These are phyloP conservation scores for Colletotrichum nymphaeae DNA, from an alignment of 2,329 filamentous ascomycete genomes.

Conservation along the genomic window DNA sequence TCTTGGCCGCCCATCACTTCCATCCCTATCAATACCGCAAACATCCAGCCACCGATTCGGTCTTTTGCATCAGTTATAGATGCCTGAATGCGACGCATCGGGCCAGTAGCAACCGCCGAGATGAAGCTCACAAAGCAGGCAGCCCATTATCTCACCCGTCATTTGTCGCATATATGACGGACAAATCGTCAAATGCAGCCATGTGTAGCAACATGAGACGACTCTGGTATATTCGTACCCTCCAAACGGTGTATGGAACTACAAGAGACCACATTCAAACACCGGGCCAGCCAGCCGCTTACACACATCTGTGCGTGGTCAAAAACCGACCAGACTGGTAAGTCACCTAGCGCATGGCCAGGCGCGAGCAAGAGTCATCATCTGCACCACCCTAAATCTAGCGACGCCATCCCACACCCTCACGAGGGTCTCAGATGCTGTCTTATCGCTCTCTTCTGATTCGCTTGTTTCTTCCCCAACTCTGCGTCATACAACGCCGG, in stretches of 20 bases:
- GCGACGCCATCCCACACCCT: slow-evolving; percentile 25
- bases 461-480: slow-evolving; percentile 14
- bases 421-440: slow-evolving; percentile 16
- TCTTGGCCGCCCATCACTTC: slow-evolving; percentile 23
- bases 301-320: background rate
- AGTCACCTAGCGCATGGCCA: background rate
- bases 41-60: slow-evolving; percentile 10
- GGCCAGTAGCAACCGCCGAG: background rate
- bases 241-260: background rate
- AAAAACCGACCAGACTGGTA: background rate
- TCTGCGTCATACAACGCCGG: slow-evolving; percentile 31
- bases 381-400: slow-evolving; percentile 27
- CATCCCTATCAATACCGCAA: slow-evolving; percentile 15
- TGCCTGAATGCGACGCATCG: slow-evolving; percentile 7
- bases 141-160: background rate
- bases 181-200: background rate
- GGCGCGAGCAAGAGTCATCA: slow-evolving; percentile 21
- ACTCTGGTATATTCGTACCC: background rate
- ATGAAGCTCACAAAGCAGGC: background rate
- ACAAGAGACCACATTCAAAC: slow-evolving; percentile 9
- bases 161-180: slow-evolving; percentile 5
- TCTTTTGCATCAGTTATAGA: slow-evolving; percentile 5
- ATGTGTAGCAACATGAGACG: background rate
- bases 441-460: slow-evolving; percentile 32
- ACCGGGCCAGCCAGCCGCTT: background rate